These are phyloP conservation scores for Arabidopsis suecica DNA, from an alignment of 345 rosid species.

Conservation along the genomic window DNA sequence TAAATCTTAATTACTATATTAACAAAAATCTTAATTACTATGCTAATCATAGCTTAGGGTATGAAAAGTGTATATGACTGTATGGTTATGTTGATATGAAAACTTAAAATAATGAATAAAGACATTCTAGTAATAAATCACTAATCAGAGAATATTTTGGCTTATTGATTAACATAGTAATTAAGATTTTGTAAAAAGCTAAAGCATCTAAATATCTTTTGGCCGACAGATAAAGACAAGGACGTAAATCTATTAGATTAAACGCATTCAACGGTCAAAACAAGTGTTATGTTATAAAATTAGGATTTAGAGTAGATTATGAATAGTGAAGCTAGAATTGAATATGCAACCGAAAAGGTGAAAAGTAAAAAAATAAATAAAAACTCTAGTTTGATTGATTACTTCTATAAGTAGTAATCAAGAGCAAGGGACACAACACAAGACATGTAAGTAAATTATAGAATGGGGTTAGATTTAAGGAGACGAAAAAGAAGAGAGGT, in stretches of 20 bases:
- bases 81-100: background rate
- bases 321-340: background rate
- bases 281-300: background rate
- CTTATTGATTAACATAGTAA: background rate
- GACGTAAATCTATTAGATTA: slow-evolving; percentile 21
- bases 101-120: background rate
- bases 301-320: background rate
- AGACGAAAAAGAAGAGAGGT: slow-evolving; percentile 43
- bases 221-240: slow-evolving; percentile 38
- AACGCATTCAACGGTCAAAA: slow-evolving; percentile 25
- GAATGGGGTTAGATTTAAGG: slow-evolving; percentile 45
- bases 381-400: slow-evolving; percentile 21
- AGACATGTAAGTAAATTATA: slow-evolving; percentile 36
- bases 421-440: slow-evolving; percentile 27
- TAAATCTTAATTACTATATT: too few relatives aligned
- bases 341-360: background rate
- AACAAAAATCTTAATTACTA: too few relatives aligned
- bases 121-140: background rate
- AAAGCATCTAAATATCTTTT: slow-evolving; percentile 31
- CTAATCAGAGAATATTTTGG: background rate
- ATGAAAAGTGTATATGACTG: background rate
- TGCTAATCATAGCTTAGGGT: too few relatives aligned
- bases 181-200: slow-evolving; percentile 7
- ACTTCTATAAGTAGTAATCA: slow-evolving; percentile 43
- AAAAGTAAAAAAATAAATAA: background rate